These are phyloP conservation scores for Butyriboletus loyo DNA, from an alignment of 768 basidiomycete species.

Conservation along the genomic window DNA sequence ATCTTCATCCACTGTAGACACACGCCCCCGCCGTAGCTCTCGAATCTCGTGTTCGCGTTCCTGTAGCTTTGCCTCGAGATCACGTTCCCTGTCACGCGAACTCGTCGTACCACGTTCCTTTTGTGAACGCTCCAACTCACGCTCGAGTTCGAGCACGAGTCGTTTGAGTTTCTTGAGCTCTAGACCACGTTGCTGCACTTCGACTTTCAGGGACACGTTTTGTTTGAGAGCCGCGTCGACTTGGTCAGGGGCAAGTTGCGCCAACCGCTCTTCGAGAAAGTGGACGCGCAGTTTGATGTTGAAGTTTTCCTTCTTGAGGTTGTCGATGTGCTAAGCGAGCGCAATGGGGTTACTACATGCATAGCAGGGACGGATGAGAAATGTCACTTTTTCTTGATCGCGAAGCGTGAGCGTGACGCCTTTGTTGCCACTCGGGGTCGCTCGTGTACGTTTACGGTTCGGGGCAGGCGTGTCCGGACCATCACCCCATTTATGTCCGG, in stretches of 20 bases:
- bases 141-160: conserved; percentile 78
- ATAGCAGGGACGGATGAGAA: neutral
- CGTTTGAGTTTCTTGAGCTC: conserved; percentile 93
- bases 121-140: conserved; percentile 70
- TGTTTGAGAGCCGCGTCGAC: conserved; percentile 90
- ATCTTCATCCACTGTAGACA: conserved; percentile 44
- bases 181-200: conserved; percentile 83
- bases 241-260: conserved; percentile 86
- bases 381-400: conserved; percentile 89
- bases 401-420: conserved; percentile 69
- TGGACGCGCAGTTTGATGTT: conserved; percentile 94
- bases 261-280: conserved; percentile 90
- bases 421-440: conserved; percentile 28
- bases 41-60: conserved; percentile 68
- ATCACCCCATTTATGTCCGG: conserved; percentile 51
- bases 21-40: conserved; percentile 56
- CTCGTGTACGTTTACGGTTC: conserved; percentile 43
- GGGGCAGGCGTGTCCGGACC: conserved; percentile 50
- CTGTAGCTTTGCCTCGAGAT: conserved; percentile 73
- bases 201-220: conserved; percentile 90
- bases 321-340: conserved; percentile 80
- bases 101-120: conserved; percentile 42
- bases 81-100: conserved; percentile 56
- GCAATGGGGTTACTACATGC: neutral
- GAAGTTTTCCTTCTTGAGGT: conserved; percentile 96